Base-by-base conservation (phyloP, 2,329 filamentous ascomycete genomes). In the Botrytis deweyae region DNA sequence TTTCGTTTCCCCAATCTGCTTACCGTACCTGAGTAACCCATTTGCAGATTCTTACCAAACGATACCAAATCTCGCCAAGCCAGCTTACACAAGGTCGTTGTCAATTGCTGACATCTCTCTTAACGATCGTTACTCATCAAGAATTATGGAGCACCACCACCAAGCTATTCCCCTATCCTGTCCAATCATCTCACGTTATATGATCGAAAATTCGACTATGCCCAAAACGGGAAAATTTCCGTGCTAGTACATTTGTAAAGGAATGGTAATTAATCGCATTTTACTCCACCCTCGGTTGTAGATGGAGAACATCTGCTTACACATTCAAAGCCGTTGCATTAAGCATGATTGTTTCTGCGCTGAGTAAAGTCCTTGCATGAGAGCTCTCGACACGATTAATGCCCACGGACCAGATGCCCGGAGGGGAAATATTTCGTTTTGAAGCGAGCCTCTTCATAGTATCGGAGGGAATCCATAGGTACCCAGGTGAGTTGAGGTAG, bases 101-200 rank as follows among this genome's bases (percentile, higher is more conserved):
- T n/a, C 49, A 55, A 49, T 52, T 66, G 64, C 64, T 66, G 64
- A 66, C 64, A 66, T 16, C 29, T 22, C 46, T 49, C 12, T 33
- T 46, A 16, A 52, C 10, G 1, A 8, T 66, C 49, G 64, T 66
- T 66, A 66, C 44, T 66, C 64, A 66, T 66, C 64, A 66, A 20
- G 4, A 10, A 66, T 8, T 52, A 25, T 52, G 64, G 64, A 67
- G 64, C 10, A 58, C 14, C 14, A 55, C 2, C 22, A n/a, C 18
- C 33, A 58, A 18, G 18, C 44, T 20, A 67, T 16, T 16, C 8
- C 40, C 61, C 62, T 44, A 33, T 20, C 6, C n/a, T 2, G 18
- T n/a, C 64, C 64, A 67, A 67, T 52, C 14, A 38, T 2, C 49
- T 38, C 29, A 1, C 7, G n/a, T 1, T n/a, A 20, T 18, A 25